Evolutionary conservation across 768 basidiomycete genomes (phyloP), one percentile per base, ranked within the genome.

Genomic region (Tricholoma bakamatsutake): DNA sequence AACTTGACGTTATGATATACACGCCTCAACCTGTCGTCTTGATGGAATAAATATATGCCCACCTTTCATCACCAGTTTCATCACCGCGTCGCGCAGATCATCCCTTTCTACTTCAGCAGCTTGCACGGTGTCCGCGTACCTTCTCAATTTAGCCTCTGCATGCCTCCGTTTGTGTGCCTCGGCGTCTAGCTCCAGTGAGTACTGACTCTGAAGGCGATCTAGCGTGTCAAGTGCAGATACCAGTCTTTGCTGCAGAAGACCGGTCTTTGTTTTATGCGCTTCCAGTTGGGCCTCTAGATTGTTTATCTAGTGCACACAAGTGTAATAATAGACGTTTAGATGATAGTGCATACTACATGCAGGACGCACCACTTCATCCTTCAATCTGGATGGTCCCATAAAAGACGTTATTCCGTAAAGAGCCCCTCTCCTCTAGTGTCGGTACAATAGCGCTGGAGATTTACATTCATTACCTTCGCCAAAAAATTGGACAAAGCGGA

Each of bases 11-110:
- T 21, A 21, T 30, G 37, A 21, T 35, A 47, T 34, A 43, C 24
- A 53, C 5, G 27, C 24, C 39, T 24, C 28, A n/a, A 39, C 35
- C 35, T 39, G 18, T 28, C 33, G 5, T 18, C 39, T 30, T n/a
- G 30, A 28, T 27, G 13, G 18, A 17, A 53, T 15, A 42, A 51
- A 49, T 39, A 49, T 17, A 30, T 37, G 28, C 80, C 39, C 60
- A 85, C 85, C 80, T 80, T 81, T 83, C 65, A 82, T 74, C n/a
- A 82, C 74, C 39, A 86, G 63, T 50, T 75, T 66, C 49, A 73
- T 60, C 1, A 86, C 80, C 5, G 76, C 79, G 42, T 82, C 80
- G 59, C 77, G 72, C 62, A 84, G 61, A 53, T 82, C 79, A 62
- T 84, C 80, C 54, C 67, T 70, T 59, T 85, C 81, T 2, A 64